A percentile compares a stretch with the other conserved stretches of the same genome.
phyloP scores from a whole-genome alignment of 140 eudicot genomes.

The Senecio squalidus region DNA sequence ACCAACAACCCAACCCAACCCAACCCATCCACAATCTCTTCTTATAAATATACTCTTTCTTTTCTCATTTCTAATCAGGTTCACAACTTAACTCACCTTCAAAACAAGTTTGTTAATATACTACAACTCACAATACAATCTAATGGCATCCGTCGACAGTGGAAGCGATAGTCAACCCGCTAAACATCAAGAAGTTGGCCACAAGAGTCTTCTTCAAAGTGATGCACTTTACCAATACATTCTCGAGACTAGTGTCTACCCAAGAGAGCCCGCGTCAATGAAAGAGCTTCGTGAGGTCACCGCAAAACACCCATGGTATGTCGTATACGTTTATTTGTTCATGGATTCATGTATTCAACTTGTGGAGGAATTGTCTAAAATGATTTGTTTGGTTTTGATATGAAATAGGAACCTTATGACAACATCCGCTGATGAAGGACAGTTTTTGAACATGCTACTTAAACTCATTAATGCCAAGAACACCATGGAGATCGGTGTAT shows the following conservation, averaged over 20 bases:
- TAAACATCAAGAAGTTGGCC: constrained; percentile 75
- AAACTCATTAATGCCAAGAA: constrained; percentile 65
- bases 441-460: constrained; percentile 54
- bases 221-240: constrained; percentile 77
- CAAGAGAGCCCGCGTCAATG: constrained; percentile 69
- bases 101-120: background rate
- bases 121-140: background rate
- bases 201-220: constrained; percentile 77
- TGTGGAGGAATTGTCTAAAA: too few relatives aligned
- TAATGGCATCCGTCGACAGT: constrained; percentile 30
- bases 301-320: constrained; percentile 68
- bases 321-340: background rate
- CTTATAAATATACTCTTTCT: constrained; percentile 14
- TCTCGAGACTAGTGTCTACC: constrained; percentile 70
- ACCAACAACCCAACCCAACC: constrained; percentile 24
- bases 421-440: constrained; percentile 69
- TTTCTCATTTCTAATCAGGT: constrained; percentile 7
- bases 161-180: constrained; percentile 31
- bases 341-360: background rate
- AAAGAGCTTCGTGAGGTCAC: constrained; percentile 68
- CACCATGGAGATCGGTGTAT: constrained; percentile 78
- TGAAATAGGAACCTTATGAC: constrained; percentile 59
- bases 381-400: background rate
- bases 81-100: constrained; percentile 14
- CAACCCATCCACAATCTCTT: constrained; percentile 10